Evolutionary conservation across 1,139 yeast genomes (phyloP).

Genomic region (Candida albicans): DNA sequence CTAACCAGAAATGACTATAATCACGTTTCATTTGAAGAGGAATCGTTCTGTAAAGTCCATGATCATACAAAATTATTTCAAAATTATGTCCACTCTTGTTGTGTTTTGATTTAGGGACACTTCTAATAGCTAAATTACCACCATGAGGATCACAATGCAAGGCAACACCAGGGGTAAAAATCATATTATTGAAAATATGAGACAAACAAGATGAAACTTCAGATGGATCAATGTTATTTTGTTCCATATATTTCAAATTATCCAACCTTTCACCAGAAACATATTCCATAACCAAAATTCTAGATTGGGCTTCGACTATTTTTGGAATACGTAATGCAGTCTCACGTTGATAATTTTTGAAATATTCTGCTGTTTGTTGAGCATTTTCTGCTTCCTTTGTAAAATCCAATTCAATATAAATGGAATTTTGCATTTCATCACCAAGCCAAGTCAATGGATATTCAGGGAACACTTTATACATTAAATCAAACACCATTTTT

Average conservation of each 20-base stretch:
- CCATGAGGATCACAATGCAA: slow-evolving; percentile 99
- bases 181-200: slow-evolving; percentile 92
- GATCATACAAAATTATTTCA: slow-evolving; percentile 90
- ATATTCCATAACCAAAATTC: slow-evolving; percentile 88
- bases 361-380: slow-evolving; percentile 62
- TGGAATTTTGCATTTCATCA: slow-evolving; percentile 83
- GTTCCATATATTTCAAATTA: slow-evolving; percentile 61
- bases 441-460: slow-evolving; percentile 93
- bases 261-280: slow-evolving; percentile 83
- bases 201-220: slow-evolving; percentile 85
- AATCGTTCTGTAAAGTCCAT: slow-evolving; percentile 87
- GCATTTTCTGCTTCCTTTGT: slow-evolving; percentile 86
- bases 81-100: slow-evolving; percentile 63
- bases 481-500: slow-evolving; percentile 67
- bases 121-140: slow-evolving; percentile 85
- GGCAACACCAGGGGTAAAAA: slow-evolving; percentile 87
- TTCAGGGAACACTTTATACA: slow-evolving; percentile 84
- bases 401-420: slow-evolving; percentile 86
- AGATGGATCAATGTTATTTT: slow-evolving; percentile 65
- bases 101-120: slow-evolving; percentile 26
- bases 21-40: slow-evolving; percentile 75
- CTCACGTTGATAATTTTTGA: slow-evolving; percentile 49
- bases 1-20: slow-evolving; percentile 91
- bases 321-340: slow-evolving; percentile 84
- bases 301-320: slow-evolving; percentile 61